These are phyloP conservation scores for Crithidia fasciculata DNA, from an alignment of 208 protist species.

Conservation along the genomic window DNA sequence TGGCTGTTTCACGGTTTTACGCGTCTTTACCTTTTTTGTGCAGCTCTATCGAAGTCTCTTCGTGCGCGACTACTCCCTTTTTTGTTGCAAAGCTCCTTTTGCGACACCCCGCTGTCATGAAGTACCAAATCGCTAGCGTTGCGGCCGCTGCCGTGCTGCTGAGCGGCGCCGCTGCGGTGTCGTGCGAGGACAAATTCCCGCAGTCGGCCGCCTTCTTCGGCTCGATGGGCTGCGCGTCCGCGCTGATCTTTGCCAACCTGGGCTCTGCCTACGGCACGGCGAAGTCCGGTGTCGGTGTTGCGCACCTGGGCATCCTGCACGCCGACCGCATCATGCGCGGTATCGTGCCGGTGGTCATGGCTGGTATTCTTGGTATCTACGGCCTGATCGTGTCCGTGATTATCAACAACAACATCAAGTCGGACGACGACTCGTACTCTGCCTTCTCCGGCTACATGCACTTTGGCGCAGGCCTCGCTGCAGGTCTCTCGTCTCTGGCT, in stretches of 20 bases:
- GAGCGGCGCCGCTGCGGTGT: conserved; percentile 46
- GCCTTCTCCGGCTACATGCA: conserved; percentile 84
- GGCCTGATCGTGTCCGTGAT: conserved; percentile 99
- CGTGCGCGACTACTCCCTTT: background rate
- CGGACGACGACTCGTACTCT: conserved; percentile 69
- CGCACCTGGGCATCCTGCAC: conserved; percentile 96
- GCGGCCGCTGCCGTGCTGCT: conserved; percentile 27
- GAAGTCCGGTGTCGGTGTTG: conserved; percentile 97
- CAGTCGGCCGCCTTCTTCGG: conserved; percentile 96
- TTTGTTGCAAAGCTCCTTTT: no score
- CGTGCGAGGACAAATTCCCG: conserved; percentile 80
- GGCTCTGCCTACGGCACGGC: conserved; percentile 98
- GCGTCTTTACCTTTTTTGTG: background rate
- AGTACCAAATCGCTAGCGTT: conserved; percentile 26
- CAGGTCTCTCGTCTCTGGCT: conserved; percentile 95
- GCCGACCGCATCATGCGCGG: conserved; percentile 95
- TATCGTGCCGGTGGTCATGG: conserved; percentile 94
- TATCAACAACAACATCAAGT: conserved; percentile 91
- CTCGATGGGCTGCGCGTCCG: conserved; percentile 94
- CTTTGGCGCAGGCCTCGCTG: conserved; percentile 93
- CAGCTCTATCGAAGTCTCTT: background rate
- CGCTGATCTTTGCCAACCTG: conserved; percentile 93
- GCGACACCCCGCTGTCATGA: conserved; percentile 13
- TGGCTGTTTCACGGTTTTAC: background rate
- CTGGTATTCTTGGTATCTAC: conserved; percentile 99